Percentiles rank a stretch among this genome's conserved stretches.
Conservation (phyloP, 768 basidiomycete species). For the Trametes gibbosa region DNA sequence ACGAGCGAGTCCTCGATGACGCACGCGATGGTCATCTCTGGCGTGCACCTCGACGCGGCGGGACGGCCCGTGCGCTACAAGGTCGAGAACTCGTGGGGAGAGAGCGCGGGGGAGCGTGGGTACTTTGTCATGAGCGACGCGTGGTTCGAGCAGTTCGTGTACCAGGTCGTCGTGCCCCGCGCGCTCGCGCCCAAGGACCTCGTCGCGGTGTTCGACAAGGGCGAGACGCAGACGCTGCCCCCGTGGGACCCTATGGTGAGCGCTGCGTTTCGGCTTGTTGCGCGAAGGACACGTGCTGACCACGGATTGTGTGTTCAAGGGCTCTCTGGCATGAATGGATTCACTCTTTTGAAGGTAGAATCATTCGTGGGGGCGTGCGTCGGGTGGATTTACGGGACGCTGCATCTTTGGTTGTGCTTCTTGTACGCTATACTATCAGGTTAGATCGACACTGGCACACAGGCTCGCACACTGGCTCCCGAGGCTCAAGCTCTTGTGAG, state of each 20-base stretch:
- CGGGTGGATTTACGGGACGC: background rate
- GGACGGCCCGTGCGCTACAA: slow-evolving; percentile 88
- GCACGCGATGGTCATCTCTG: slow-evolving; percentile 94
- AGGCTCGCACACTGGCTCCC: too few relatives aligned
- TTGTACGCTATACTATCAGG: background rate
- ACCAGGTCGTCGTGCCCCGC: slow-evolving; percentile 89
- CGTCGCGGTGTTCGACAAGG: slow-evolving; percentile 73
- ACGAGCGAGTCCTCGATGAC: slow-evolving; percentile 90
- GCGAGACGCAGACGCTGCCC: slow-evolving; percentile 65
- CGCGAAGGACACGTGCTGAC: background rate
- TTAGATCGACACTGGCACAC: too few relatives aligned
- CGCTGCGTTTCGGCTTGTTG: background rate
- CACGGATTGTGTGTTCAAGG: background rate
- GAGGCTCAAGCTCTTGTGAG: too few relatives aligned
- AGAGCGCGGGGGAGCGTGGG: slow-evolving; percentile 72
- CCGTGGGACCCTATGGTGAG: slow-evolving; percentile 90
- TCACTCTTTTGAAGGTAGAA: background rate
- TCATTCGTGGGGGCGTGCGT: background rate
- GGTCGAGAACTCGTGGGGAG: slow-evolving; percentile 96
- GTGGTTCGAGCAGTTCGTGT: slow-evolving; percentile 95
- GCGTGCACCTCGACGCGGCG: slow-evolving; percentile 75
- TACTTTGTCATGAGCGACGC: slow-evolving; percentile 89
- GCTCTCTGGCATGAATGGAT: background rate
- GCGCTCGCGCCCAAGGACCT: slow-evolving; percentile 77
- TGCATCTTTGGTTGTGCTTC: background rate